phyloP scores from a whole-genome alignment of 495 filamentous ascomycete species.

The Emericellopsis terricola region DNA sequence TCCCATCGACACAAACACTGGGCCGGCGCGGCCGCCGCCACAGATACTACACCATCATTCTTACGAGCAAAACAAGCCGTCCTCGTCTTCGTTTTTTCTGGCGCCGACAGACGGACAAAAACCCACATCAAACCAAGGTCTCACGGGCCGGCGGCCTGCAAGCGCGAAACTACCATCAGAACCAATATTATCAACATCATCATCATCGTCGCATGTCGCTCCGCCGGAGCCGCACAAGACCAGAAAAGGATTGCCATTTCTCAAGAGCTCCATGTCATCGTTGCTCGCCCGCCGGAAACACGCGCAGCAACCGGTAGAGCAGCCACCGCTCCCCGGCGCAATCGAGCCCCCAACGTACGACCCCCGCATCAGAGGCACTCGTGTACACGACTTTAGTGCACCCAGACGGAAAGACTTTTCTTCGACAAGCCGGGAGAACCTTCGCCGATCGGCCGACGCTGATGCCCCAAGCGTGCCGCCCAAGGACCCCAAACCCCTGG shows the following conservation, averaged over 20 bases:
- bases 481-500: too few relatives aligned
- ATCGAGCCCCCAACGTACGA: constrained; percentile 37
- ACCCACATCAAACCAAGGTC: constrained; percentile 3
- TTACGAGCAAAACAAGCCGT: too few relatives aligned
- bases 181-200: too few relatives aligned
- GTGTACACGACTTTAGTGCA: constrained; percentile 81
- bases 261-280: constrained; percentile 31
- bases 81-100: constrained; percentile 15
- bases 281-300: constrained; percentile 22
- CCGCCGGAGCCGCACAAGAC: constrained; percentile 35
- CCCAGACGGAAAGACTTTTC: constrained; percentile 43
- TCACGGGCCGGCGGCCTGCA: constrained; percentile 10
- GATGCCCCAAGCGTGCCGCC: too few relatives aligned
- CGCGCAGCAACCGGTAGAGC: constrained; percentile 24
- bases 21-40: constrained; percentile 7
- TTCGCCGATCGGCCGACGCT: too few relatives aligned
- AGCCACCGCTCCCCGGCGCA: constrained; percentile 20
- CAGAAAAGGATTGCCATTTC: constrained; percentile 30
- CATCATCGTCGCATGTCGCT: too few relatives aligned
- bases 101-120: constrained; percentile 19
- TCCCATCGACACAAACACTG: constrained; percentile 11
- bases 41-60: constrained; percentile 1
- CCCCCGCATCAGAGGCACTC: constrained; percentile 66
- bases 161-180: too few relatives aligned
- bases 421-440: too few relatives aligned